Conservation (phyloP, 306 rosid genomes). For the Pyrus bretschneideri region DNA sequence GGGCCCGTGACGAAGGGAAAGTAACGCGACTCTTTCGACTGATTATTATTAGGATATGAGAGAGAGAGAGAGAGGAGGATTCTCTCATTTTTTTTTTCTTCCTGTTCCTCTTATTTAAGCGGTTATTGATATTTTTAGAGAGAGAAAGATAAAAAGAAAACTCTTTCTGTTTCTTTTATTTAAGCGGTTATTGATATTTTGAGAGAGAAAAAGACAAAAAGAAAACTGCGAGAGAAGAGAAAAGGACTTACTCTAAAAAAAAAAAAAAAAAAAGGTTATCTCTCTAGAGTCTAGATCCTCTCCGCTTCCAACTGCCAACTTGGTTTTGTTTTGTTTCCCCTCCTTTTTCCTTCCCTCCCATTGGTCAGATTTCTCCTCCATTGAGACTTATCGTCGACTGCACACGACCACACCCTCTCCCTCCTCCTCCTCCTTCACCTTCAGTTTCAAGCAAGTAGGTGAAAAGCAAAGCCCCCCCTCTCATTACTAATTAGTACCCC, state of each 20-base stretch:
- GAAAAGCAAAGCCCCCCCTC: constrained; percentile 42
- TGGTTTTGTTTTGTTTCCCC: constrained; percentile 10
- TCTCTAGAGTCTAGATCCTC: background rate
- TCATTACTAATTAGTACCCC: constrained; percentile 1
- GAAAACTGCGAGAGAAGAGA: too few relatives aligned
- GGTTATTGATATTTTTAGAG: too few relatives aligned
- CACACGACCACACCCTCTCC: constrained; percentile 30
- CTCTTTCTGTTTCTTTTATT: too few relatives aligned
- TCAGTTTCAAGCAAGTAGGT: constrained; percentile 38
- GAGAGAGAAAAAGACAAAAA: too few relatives aligned
- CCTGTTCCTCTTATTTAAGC: too few relatives aligned
- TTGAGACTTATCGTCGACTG: constrained; percentile 29
- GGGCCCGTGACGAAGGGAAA: background rate
- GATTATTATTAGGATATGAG: background rate
- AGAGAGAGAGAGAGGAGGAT: too few relatives aligned
- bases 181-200: too few relatives aligned
- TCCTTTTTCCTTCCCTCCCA: background rate
- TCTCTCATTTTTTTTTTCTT: too few relatives aligned
- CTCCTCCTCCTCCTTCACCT: background rate
- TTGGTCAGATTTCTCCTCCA: constrained; percentile 1
- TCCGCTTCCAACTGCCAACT: constrained; percentile 7
- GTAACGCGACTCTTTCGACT: background rate
- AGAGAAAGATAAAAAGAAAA: too few relatives aligned
- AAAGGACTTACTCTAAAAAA: too few relatives aligned
- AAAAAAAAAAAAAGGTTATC: too few relatives aligned